A percentile compares a stretch with the other conserved stretches of the same genome.
Conservation (phyloP, 768 basidiomycete species). For the Lyophyllum semitale region DNA sequence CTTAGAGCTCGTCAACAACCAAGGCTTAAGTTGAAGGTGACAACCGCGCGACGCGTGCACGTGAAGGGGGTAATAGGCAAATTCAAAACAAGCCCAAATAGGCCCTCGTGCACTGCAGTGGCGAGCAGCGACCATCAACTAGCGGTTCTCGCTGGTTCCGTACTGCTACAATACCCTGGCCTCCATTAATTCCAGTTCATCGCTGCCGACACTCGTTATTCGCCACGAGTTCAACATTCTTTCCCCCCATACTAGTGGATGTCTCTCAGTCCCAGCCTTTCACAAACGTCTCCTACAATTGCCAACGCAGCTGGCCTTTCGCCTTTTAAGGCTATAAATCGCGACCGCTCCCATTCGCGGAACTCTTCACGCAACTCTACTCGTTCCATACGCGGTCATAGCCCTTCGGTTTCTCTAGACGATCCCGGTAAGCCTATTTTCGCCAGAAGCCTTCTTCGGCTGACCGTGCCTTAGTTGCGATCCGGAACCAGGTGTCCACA, state of each 20-base stretch:
- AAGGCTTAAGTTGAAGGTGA: not conserved
- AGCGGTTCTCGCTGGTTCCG: slow-evolving; percentile 4
- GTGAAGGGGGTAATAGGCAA: not conserved
- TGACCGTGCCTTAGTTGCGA: slow-evolving; percentile 51
- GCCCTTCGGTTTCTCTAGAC: slow-evolving; percentile 59
- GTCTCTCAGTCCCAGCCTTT: slow-evolving; percentile 32
- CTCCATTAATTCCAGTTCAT: slow-evolving; percentile 2
- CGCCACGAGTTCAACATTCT: slow-evolving; percentile 5
- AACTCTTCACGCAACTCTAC: slow-evolving; percentile 45
- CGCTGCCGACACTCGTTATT: slow-evolving; percentile 14
- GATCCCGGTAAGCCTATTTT: slow-evolving; percentile 58
- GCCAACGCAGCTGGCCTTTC: slow-evolving; percentile 25
- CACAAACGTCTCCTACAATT: slow-evolving; percentile 8
- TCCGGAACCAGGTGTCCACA: slow-evolving; percentile 79
- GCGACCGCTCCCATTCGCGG: slow-evolving; percentile 40
- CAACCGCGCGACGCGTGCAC: slow-evolving; percentile 4
- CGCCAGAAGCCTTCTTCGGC: slow-evolving; percentile 21
- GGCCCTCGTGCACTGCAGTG: not conserved
- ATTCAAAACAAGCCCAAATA: slow-evolving; percentile 8
- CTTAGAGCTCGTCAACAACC: not conserved
- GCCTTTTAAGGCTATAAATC: slow-evolving; percentile 27
- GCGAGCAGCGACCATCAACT: slow-evolving; percentile 6
- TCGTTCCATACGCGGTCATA: slow-evolving; percentile 53
- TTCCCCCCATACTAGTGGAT: slow-evolving; percentile 26
- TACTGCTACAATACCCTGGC: slow-evolving; percentile 6